phyloP scores from a whole-genome alignment of 345 rosid genomes.

The Geranium rotundifolium region DNA sequence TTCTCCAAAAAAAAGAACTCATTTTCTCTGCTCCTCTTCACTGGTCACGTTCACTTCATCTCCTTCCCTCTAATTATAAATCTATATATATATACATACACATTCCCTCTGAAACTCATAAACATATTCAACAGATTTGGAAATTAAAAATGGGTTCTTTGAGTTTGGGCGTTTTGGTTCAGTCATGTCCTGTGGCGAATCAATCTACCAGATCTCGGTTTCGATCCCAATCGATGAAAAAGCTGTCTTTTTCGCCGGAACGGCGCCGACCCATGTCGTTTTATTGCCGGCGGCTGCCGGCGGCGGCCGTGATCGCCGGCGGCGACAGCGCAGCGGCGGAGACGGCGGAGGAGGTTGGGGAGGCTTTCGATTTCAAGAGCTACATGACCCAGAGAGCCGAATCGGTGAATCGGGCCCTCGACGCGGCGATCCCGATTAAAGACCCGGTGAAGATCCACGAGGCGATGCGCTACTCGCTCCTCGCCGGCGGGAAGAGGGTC shows the following conservation, averaged over 20 bases:
- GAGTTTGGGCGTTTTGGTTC: too few relatives aligned
- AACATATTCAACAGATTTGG: too few relatives aligned
- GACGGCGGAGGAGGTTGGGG: constrained; percentile 16
- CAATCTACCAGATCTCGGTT: neutral
- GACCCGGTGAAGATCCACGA: constrained; percentile 76
- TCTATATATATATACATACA: too few relatives aligned
- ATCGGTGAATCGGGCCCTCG: constrained; percentile 59
- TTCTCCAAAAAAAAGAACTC: too few relatives aligned
- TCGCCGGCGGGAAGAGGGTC: constrained; percentile 85
- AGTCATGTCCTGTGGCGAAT: too few relatives aligned
- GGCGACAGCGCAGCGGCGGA: constrained; percentile 30
- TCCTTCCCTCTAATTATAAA: too few relatives aligned
- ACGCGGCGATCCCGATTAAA: constrained; percentile 43
- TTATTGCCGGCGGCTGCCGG: too few relatives aligned
- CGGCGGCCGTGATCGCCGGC: constrained; percentile 41
- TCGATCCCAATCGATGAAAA: constrained; percentile 12
- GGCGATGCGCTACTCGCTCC: constrained; percentile 86
- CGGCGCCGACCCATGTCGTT: neutral
- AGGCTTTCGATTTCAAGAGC: constrained; percentile 65
- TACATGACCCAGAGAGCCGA: constrained; percentile 56
- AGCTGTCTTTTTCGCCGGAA: too few relatives aligned
- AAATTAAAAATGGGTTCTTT: too few relatives aligned
- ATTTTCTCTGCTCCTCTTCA: too few relatives aligned
- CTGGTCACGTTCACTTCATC: too few relatives aligned
- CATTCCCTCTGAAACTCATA: too few relatives aligned